Conservation (phyloP, 2,329 filamentous ascomycete species). For the Lachnellula subtilissima region DNA sequence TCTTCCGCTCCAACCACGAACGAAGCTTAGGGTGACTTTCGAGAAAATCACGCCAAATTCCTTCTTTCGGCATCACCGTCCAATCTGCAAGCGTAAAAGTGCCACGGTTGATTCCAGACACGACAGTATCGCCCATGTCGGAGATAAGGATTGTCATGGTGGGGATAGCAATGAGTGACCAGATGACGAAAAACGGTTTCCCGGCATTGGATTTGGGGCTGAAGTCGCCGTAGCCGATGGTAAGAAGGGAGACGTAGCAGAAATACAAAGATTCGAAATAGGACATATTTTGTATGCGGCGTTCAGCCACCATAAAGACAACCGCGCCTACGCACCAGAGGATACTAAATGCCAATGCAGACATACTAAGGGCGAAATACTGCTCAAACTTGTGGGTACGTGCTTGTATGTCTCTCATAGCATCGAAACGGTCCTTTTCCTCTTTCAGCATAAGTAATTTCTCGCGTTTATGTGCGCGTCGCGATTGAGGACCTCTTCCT, state of each 20-base stretch:
- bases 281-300: slow-evolving; percentile 44
- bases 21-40: slow-evolving; percentile 41
- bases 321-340: slow-evolving; percentile 63
- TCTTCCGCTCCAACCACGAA: slow-evolving; percentile 34
- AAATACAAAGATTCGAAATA: slow-evolving; percentile 68
- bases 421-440: slow-evolving; percentile 57
- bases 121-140: slow-evolving; percentile 60
- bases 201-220: slow-evolving; percentile 60
- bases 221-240: slow-evolving; percentile 66
- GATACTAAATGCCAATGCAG: slow-evolving; percentile 52
- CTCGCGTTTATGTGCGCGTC: slow-evolving; percentile 20
- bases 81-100: slow-evolving; percentile 59
- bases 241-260: slow-evolving; percentile 62
- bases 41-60: slow-evolving; percentile 48
- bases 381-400: slow-evolving; percentile 56
- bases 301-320: slow-evolving; percentile 59
- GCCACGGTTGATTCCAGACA: slow-evolving; percentile 57
- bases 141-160: slow-evolving; percentile 65
- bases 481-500: slow-evolving; percentile 8
- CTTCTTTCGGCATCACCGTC: slow-evolving; percentile 59
- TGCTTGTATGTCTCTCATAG: slow-evolving; percentile 58
- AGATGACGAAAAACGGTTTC: slow-evolving; percentile 66
- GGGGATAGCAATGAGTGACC: slow-evolving; percentile 63
- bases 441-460: slow-evolving; percentile 51
- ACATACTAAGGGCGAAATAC: slow-evolving; percentile 55